A percentile compares a stretch with the other conserved stretches of the same genome.
phyloP scores from a whole-genome alignment of 306 rosid species.

The Carpinus fangiana region DNA sequence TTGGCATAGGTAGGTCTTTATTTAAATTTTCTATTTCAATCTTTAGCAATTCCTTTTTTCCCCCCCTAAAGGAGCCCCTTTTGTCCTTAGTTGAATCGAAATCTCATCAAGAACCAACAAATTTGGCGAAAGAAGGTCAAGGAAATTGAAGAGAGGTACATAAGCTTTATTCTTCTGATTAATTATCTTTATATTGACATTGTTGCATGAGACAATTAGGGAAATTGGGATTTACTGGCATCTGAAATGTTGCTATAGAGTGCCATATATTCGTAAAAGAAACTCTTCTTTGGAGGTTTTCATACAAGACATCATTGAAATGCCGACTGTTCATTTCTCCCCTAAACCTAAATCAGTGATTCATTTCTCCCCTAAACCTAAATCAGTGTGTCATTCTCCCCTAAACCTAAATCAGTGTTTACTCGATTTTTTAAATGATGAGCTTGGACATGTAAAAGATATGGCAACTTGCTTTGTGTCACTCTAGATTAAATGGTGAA shows the following conservation, averaged over 20 bases:
- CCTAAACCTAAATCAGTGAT: background rate
- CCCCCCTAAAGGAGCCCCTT: constrained; percentile 5
- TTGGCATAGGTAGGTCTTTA: constrained; percentile 1
- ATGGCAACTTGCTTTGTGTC: background rate
- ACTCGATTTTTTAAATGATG: background rate
- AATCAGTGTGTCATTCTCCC: background rate
- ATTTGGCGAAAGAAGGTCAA: constrained; percentile 54
- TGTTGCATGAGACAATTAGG: background rate
- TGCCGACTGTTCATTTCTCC: background rate
- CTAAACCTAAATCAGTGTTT: background rate
- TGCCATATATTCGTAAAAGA: background rate
- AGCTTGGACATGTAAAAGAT: background rate
- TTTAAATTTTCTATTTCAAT: constrained; percentile 3
- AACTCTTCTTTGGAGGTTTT: background rate
- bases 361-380: background rate
- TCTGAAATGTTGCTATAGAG: background rate
- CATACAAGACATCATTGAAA: background rate
- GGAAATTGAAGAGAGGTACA: constrained; percentile 79
- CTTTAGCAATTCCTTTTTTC: constrained; percentile 11
- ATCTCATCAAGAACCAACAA: constrained; percentile 79
- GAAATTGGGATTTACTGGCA: background rate
- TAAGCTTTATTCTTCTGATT: background rate
- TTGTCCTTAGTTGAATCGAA: constrained; percentile 56
- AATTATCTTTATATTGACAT: background rate
- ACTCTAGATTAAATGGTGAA: background rate